A percentile compares a stretch with the other conserved stretches of the same genome.
phyloP scores from a whole-genome alignment of 371 early-diverging fungal genomes.

The Dinochytrium kinnereticum region DNA sequence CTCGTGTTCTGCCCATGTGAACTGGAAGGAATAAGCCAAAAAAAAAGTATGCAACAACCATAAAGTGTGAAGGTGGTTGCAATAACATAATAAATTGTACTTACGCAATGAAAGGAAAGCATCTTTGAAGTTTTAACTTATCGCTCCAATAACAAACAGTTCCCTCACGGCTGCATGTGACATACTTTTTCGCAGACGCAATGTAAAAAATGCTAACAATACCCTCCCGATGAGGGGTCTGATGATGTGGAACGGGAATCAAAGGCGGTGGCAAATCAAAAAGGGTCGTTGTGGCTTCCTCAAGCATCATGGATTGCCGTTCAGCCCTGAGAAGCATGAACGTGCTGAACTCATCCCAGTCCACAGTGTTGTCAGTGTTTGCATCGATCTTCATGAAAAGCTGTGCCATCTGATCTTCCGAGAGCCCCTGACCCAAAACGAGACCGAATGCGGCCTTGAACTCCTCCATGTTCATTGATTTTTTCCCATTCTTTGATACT shows the following conservation, averaged over 20 bases:
- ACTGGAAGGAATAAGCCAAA: neutral
- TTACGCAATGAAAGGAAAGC: conserved; percentile 45
- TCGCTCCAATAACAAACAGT: conserved; percentile 56
- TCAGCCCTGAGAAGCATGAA: conserved; percentile 58
- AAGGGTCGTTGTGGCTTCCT: conserved; percentile 44
- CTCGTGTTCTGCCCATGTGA: conserved; percentile 9
- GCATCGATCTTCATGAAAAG: conserved; percentile 62
- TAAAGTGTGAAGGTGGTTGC: too few relatives aligned
- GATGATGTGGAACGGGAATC: conserved; percentile 24
- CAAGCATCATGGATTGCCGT: conserved; percentile 50
- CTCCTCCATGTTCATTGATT: conserved; percentile 43
- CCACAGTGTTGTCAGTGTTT: conserved; percentile 53
- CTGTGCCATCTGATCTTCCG: conserved; percentile 53
- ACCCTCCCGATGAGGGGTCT: conserved; percentile 50
- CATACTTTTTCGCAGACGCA: conserved; percentile 30
- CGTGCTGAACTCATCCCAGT: conserved; percentile 62
- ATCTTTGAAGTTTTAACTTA: conserved; percentile 51
- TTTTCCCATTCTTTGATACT: conserved; percentile 34
- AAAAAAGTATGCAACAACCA: neutral
- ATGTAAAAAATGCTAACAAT: conserved; percentile 45
- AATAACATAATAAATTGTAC: too few relatives aligned
- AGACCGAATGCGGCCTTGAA: conserved; percentile 54
- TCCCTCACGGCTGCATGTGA: conserved; percentile 55
- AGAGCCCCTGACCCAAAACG: conserved; percentile 50
- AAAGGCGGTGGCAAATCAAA: conserved; percentile 41